Evolutionary conservation across 495 filamentous ascomycete genomes (phyloP), one percentile per base, ranked within the genome.

Genomic region (Evansstolkia leycettana): DNA sequence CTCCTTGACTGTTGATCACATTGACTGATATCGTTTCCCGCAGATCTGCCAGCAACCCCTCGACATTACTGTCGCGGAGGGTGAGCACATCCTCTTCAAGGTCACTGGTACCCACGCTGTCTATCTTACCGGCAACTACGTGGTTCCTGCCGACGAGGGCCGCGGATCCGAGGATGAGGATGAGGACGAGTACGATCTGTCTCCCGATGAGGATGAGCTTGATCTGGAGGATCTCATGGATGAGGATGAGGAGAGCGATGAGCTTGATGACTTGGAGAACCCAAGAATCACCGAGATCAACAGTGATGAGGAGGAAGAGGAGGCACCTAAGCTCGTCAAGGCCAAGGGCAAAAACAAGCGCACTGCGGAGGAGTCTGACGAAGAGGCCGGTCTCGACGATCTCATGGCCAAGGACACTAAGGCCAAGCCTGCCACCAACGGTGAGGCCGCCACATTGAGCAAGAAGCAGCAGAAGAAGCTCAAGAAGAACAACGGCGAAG

Each of bases 401-500:
- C 64, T 80, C 39, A 75, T 92, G 64, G 78, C 80, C 39, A 85
- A 92, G 60, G 59, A 62, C n/a, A 42, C 65, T 38, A 76, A 76
- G 5, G 16, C 55, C 35, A 61, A 64, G 41, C 51, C 67, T 7
- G 64, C 69, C 39, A 62, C 72, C 41, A 80, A 80, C 50, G 71
- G 65, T 43, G 73, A 76, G 40, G 51, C 60, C 30, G 69, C 65
- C 48, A n/a, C n/a, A n/a, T 70, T 92, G 34, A 89, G 77, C 72
- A 94, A 96, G 75, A 96, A 94, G 69, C 84, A 98, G 58, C 76
- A 79, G 49, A 96, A 99, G 77, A 99, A 95, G 73, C 70, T 93
- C 27, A 96, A 96, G 80, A 92, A 90, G 67, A 95, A 94, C 67
- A 80, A 88, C 52, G 89, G 89, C 31, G 78, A 93, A 43, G 77